Percentiles rank a stretch among this genome's conserved stretches.
Evolutionary conservation across 129 eudicot genomes (phyloP).

Genomic region (Ambrosia artemisiifolia): DNA sequence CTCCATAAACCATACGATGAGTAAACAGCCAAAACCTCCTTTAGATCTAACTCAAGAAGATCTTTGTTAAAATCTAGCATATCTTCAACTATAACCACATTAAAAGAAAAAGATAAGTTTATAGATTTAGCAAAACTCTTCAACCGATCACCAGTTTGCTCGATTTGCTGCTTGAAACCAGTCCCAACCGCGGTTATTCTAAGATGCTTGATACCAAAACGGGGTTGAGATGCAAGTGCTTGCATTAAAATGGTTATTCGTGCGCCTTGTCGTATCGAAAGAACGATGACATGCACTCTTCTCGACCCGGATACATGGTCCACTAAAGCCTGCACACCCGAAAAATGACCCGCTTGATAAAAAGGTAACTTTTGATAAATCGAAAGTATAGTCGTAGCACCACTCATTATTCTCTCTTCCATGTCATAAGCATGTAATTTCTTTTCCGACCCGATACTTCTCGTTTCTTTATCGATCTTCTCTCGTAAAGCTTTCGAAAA

Average conservation of each 20-base stretch:
- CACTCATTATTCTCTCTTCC: conserved; percentile 10
- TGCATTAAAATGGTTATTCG: conserved; percentile 39
- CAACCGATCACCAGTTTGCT: conserved; percentile 32
- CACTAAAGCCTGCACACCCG: conserved; percentile 34
- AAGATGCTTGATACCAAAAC: conserved; percentile 27
- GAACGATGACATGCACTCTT: conserved; percentile 41
- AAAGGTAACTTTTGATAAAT: conserved; percentile 33
- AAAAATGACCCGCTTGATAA: conserved; percentile 32
- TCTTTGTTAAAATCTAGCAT: conserved; percentile 25
- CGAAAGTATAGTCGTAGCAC: conserved; percentile 15
- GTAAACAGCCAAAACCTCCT: conserved; percentile 27
- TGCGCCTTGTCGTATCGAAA: conserved; percentile 24
- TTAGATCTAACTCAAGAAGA: conserved; percentile 27
- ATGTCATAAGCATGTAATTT: conserved; percentile 10
- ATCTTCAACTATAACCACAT: conserved; percentile 31
- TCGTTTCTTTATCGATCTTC: conserved; percentile 44
- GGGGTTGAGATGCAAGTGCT: conserved; percentile 34
- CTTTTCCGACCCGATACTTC: conserved; percentile 18
- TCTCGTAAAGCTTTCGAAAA: conserved; percentile 49
- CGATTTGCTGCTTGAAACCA: neutral
- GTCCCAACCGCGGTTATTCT: conserved; percentile 38
- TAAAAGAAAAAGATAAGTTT: conserved; percentile 26
- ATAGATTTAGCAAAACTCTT: conserved; percentile 34
- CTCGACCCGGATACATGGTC: conserved; percentile 16
- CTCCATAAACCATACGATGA: conserved; percentile 25